Base-by-base conservation (phyloP, 2,329 filamentous ascomycete species). In the Colletotrichum chlorophyti region DNA sequence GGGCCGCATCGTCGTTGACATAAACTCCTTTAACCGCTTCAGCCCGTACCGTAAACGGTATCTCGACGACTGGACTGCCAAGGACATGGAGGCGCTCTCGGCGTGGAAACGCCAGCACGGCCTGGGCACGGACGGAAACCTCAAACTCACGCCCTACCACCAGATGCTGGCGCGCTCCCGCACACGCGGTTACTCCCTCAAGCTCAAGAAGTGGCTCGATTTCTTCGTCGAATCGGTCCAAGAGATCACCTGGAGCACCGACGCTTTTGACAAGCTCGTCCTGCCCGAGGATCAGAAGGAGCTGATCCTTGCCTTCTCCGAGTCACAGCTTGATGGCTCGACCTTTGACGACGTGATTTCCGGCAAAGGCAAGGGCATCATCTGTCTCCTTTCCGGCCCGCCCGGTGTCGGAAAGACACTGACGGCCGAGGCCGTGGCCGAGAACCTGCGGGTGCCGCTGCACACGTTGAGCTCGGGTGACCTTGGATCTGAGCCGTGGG, bases 401-500 rank as follows among this genome's bases (percentile, higher is more conserved):
- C 79, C 80, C 0, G 80, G 80, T 29, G 76, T 79, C 6, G 81
- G 81, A 21, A 82, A 81, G 71, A 82, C 79, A 1, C 68, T 78
- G 35, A 81, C 79, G 2, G 79, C 78, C 7, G 77, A 79, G 67
- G 73, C 75, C 1, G 77, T 84, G 3, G 79, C 81, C 1, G 81
- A 83, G 69, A 71, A 76, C 63, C 76, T 79, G 60, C 71, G 72
- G 40, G 74, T 76, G 34, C 83, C 81, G 2, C 72, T 84, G 6
- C 82, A 83, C 65, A 76, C 74, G 21, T 74, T 84, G 45, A 77
- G 75, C 60, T 88, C 88, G 0, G 90, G 90, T 26, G 90, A 93
- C 68, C 80, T 93, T 0, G 90, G 90, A 24, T 85, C 85, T 2
- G 83, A 88, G 51, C 82, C 87, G 0, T 79, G 82, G 58, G 81